Base-by-base conservation (phyloP, 805 yeast genomes). In the Suhomyces pyralidae region DNA sequence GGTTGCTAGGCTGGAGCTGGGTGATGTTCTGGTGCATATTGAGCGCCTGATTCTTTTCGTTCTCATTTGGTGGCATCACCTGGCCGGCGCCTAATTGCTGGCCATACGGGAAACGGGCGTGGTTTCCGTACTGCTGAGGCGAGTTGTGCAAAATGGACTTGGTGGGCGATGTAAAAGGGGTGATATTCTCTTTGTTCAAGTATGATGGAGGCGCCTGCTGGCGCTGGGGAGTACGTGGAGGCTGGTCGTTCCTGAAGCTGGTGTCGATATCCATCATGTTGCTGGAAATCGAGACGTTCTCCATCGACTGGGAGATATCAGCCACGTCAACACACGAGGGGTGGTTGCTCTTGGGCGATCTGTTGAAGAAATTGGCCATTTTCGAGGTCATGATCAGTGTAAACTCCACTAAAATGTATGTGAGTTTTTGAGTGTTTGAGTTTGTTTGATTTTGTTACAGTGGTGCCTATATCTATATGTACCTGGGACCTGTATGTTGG, bases 251-350 rank as follows among this genome's bases (percentile, higher is more conserved):
- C 30, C 58, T 55, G 52, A 58, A 66, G 36, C 69, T 62, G 10
- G 74, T 62, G 55, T 75, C 79, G 12, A 74, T 61, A 48, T 74
- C 79, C 78, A 74, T 74, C 61, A 61, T 58, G 44, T 66, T 66
- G 46, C 64, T 61, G 51, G 58, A 55, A 26, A 75, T 65, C 30
- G 77, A 73, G 12, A 74, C 75, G 55, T 75, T 75, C 58, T 75
- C 80, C 67, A 75, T 66, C 40, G 71, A 64, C 52, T 73, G 78
- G 9, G 78, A 73, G 38, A 75, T 62, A 51, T 74, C 76, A 17
- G 70, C 70, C 45, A 75, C 57, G 42, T 65, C 67, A 43, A 56
- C 57, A 45, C 57, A 61, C 42, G 58, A 58, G 24, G 52, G 56
- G 5, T 28, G 53, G 32, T 40, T 36, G 40, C 56, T 61, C 44